A percentile compares a stretch with the other conserved stretches of the same genome.
Conservation (phyloP, 176 grass and related monocot species). For the Thalia dealbata region DNA sequence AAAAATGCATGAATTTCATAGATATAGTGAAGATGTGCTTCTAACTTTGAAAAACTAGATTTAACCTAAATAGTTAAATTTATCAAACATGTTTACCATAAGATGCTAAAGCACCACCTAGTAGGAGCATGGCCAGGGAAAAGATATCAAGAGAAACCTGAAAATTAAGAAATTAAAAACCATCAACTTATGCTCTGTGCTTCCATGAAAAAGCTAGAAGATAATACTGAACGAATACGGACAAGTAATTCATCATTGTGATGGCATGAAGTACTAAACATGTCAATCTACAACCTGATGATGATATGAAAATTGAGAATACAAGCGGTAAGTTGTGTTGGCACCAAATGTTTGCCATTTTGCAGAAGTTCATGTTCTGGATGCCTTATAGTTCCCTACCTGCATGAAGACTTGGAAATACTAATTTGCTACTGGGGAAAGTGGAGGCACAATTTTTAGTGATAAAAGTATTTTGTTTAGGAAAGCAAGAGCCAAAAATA, state of each 20-base stretch:
- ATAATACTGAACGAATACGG: not conserved
- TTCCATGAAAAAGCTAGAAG: not conserved
- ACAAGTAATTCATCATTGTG: not conserved
- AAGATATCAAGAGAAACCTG: slow-evolving; percentile 96
- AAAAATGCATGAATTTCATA: not conserved
- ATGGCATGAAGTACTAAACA: not conserved
- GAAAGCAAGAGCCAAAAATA: not conserved
- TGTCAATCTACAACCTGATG: not conserved
- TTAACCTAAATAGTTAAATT: not conserved
- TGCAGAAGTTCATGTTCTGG: not conserved
- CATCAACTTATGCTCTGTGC: not conserved
- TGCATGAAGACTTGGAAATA: not conserved
- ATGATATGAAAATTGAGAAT: not conserved
- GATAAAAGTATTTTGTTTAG: not conserved
- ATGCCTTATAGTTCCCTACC: not conserved
- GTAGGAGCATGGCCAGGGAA: slow-evolving; percentile 70
- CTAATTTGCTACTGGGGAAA: not conserved
- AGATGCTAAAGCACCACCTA: slow-evolving; percentile 76
- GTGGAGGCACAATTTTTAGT: not conserved
- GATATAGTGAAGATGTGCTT: not conserved
- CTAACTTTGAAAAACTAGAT: not conserved
- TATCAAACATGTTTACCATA: slow-evolving; percentile 45
- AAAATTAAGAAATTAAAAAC: slow-evolving; percentile 22
- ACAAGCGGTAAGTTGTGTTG: not conserved
- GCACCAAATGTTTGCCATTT: not conserved